A percentile compares a stretch with the other conserved stretches of the same genome.
These are phyloP conservation scores for Hyaloscypha variabilis DNA, from an alignment of 495 filamentous ascomycete species.

Conservation along the genomic window DNA sequence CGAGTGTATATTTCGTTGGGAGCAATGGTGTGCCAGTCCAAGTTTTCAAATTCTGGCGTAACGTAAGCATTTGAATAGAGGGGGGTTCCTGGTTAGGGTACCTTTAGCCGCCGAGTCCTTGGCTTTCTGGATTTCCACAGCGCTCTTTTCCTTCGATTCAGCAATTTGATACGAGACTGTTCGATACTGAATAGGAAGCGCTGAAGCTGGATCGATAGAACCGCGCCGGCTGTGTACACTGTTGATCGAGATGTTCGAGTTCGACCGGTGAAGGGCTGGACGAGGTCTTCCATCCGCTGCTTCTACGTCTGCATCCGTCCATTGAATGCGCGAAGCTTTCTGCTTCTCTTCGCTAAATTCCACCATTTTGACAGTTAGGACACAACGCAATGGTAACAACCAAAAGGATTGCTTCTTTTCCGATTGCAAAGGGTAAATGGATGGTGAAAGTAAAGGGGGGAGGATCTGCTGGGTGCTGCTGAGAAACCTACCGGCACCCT, in stretches of 20 bases:
- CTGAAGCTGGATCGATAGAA: slow-evolving; percentile 48
- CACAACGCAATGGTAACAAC: neutral
- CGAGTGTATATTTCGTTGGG: slow-evolving; percentile 56
- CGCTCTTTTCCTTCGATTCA: slow-evolving; percentile 46
- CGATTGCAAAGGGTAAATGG: neutral
- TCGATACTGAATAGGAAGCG: slow-evolving; percentile 56
- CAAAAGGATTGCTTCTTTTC: neutral
- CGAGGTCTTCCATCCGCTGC: slow-evolving; percentile 10
- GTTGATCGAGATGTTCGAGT: slow-evolving; percentile 29
- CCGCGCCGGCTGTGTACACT: slow-evolving; percentile 31
- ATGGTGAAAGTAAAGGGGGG: neutral
- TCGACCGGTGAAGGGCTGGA: slow-evolving; percentile 20
- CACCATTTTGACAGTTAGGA: slow-evolving; percentile 18
- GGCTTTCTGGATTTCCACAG: slow-evolving; percentile 40
- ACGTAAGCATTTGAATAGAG: slow-evolving; percentile 3
- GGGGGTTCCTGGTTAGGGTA: slow-evolving; percentile 20
- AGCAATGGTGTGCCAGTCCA: slow-evolving; percentile 61
- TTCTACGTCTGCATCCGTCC: slow-evolving; percentile 26
- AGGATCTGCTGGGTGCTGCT: neutral
- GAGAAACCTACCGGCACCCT: neutral
- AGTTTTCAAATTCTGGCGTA: slow-evolving; percentile 39
- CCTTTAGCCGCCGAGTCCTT: slow-evolving; percentile 46
- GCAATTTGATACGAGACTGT: slow-evolving; percentile 57
- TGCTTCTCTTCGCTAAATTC: slow-evolving; percentile 20
- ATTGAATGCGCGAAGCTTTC: slow-evolving; percentile 23